phyloP scores from a whole-genome alignment of 2,329 filamentous ascomycete species.

The Apiospora saccharicola region DNA sequence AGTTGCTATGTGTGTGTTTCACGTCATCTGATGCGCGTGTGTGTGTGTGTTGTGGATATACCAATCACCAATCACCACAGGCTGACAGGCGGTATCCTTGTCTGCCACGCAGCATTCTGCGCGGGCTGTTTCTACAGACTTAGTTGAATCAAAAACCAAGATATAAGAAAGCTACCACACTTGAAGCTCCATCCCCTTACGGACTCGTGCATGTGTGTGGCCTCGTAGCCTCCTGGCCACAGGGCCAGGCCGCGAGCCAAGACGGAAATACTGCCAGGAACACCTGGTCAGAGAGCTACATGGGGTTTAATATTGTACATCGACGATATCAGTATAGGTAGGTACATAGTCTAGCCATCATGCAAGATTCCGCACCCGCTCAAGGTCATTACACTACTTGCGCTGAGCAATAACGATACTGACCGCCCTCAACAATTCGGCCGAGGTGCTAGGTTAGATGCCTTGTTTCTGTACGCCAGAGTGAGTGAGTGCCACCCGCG shows the following conservation, averaged over 20 bases:
- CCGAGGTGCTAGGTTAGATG: background rate
- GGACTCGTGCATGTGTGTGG: background rate
- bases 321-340: background rate
- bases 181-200: background rate
- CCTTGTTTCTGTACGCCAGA: background rate
- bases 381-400: background rate
- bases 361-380: conserved; percentile 9
- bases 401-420: background rate
- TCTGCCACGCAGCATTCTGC: conserved; percentile 4
- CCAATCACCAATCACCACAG: background rate
- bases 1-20: background rate
- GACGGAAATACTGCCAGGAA: conserved; percentile 9
- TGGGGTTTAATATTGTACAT: background rate
- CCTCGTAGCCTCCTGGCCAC: background rate
- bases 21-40: conserved; percentile 8
- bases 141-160: conserved; percentile 4
- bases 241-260: background rate
- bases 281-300: conserved; percentile 15
- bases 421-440: background rate
- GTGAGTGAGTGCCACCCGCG: background rate
- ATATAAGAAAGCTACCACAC: background rate
- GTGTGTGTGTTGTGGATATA: conserved; percentile 5
- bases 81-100: background rate
- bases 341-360: background rate
- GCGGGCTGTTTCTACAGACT: background rate